Percentiles rank a stretch among this genome's conserved stretches.
phyloP scores from a whole-genome alignment of 2,329 filamentous ascomycete species.

The Ascochyta clinopodiicola region DNA sequence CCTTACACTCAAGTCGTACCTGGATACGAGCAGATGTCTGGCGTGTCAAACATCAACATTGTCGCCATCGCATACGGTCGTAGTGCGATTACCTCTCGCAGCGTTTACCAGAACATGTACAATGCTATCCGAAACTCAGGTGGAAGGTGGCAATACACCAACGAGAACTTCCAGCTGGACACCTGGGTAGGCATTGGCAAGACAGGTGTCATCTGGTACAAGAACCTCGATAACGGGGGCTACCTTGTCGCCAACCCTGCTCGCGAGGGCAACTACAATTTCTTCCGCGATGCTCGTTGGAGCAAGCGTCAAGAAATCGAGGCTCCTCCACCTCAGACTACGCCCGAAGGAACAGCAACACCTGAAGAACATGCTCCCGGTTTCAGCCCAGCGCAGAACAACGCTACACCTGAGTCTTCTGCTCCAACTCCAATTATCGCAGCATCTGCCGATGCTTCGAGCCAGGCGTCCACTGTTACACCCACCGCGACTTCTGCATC shows the following conservation, averaged over 20 bases:
- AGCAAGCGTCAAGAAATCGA: constrained; percentile 6
- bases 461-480: background rate
- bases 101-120: constrained; percentile 14
- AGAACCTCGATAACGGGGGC: constrained; percentile 1
- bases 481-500: background rate
- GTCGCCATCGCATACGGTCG: constrained; percentile 5
- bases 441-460: background rate
- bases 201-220: constrained; percentile 8
- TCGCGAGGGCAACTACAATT: constrained; percentile 13
- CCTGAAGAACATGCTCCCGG: background rate
- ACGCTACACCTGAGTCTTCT: background rate
- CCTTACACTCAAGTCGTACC: constrained; percentile 8
- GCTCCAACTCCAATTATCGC: background rate
- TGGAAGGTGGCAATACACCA: constrained; percentile 13
- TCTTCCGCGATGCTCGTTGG: constrained; percentile 6
- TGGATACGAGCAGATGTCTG: constrained; percentile 11
- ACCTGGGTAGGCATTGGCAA: constrained; percentile 2
- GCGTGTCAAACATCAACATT: constrained; percentile 14
- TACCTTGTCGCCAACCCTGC: constrained; percentile 9
- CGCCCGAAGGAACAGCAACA: background rate
- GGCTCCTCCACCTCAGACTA: background rate
- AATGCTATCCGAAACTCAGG: constrained; percentile 8
- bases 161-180: constrained; percentile 3
- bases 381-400: constrained; percentile 10
- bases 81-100: constrained; percentile 3